Evolutionary conservation across 495 filamentous ascomycete genomes (phyloP), one percentile per base, ranked within the genome.

Genomic region (Aspergillus avenaceus): DNA sequence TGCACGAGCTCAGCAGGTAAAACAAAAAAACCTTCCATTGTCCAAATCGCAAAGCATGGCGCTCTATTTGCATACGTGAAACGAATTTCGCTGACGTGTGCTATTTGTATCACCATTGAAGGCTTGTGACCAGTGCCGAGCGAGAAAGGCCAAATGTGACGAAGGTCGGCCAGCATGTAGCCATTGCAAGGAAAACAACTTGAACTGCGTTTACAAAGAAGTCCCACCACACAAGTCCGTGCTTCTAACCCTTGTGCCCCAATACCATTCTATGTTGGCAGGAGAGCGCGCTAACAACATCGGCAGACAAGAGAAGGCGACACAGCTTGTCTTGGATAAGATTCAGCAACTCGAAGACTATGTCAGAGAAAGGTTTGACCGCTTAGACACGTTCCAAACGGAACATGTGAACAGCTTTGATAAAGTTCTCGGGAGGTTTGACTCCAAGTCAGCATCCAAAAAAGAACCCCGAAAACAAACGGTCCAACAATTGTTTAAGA

Each of bases 121-220:
- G 80, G 80, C 80, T 22, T 84, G 80, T 50, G 80, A 84, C 53
- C 77, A 78, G 60, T 84, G 80, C 57, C 77, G 80, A 54, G 66
- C 77, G 16, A 71, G 80, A 49, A 84, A 84, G 55, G 79, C 80
- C n/a, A 84, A 84, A 56, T 84, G 80, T 48, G 80, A 84, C 37
- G 80, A 84, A 59, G 78, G 79, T 24, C 72, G 80, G 34, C 80
- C 80, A 0, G 61, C 69, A 28, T 84, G 80, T 59, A 79, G 78
- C 41, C 77, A 80, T 53, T 84, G 80, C 63, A 80, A 74, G 45
- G 80, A 83, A 49, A 79, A 80, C 21, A 71, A 63, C 41, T 59
- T 80, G 36, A 55, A 58, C 40, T 84, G 80, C 58, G 73, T 80
- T 19, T 84, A 84, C 50, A 78, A 80, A 62, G 80, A 81, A 63